Evolutionary conservation across 768 basidiomycete species (phyloP), one percentile per base, ranked within the genome.

Genomic region (Imleria badia): DNA sequence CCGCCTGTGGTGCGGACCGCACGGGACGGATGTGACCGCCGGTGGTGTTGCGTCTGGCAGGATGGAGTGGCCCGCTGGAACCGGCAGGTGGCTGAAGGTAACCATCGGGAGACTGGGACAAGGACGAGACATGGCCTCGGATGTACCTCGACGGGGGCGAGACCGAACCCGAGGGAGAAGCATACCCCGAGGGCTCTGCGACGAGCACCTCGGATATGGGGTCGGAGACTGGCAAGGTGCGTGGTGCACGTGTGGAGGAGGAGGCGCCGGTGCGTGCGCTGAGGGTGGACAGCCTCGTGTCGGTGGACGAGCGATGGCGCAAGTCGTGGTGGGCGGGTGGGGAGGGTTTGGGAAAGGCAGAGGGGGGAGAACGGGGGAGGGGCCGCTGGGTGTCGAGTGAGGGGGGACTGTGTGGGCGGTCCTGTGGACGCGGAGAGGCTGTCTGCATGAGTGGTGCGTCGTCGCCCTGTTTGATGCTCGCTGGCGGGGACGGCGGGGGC

Each of bases 11-110:
- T 53, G 70, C 63, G 20, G 66, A 67, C 45, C 59, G 68, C 14
- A 60, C 66, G 12, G 54, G 40, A 13, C 60, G 74, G 64, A 72
- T 69, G 20, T 60, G 58, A 0, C 85, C 82, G 4, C 89, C 87
- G 0, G 83, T 89, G 3, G 89, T 91, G 63, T 91, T 88, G 23
- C 90, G 77, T 14, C 89, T 79, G 6, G 78, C 66, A 20, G 83
- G 80, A 15, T 75, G 79, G 33, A 51, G 60, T 6, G 71, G 62
- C n/a, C 52, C 45, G 8, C 58, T 56, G 33, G 42, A 56, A 19
- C 64, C 49, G 11, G 52, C 15, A 0, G 82, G 79, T 5, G 84
- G 83, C 39, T 83, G 84, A 4, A 84, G 80, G 64, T 79, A 77
- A 4, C 75, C 78, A 63, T 74, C 83, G 60, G 61, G 72, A 48